These are phyloP conservation scores for Ascoidea tarda DNA, from an alignment of 805 yeast species.

Conservation along the genomic window DNA sequence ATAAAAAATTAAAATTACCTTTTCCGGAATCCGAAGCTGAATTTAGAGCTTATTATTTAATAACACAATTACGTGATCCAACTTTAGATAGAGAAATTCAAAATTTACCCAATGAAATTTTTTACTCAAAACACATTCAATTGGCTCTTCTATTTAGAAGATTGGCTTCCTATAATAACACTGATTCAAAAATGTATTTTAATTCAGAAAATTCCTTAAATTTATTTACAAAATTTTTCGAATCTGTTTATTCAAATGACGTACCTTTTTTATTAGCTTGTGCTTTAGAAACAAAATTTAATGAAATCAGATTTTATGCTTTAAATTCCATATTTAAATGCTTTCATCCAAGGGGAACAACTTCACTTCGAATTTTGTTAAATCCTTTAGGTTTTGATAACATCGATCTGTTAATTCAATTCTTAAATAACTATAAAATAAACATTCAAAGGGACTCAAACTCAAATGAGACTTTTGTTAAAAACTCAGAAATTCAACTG, in stretches of 20 bases:
- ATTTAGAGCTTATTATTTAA: slow-evolving; percentile 73
- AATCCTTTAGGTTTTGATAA: slow-evolving; percentile 54
- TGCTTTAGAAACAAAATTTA: slow-evolving; percentile 65
- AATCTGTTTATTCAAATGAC: slow-evolving; percentile 29
- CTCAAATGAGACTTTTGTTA: slow-evolving; percentile 24
- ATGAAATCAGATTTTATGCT: slow-evolving; percentile 65
- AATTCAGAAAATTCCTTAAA: slow-evolving; percentile 45
- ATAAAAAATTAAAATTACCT: slow-evolving; percentile 34
- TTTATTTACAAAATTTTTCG: slow-evolving; percentile 51
- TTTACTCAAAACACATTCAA: slow-evolving; percentile 44
- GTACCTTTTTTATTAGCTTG: slow-evolving; percentile 63
- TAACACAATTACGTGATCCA: slow-evolving; percentile 72
- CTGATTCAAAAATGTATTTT: slow-evolving; percentile 37
- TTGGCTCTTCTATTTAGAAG: slow-evolving; percentile 60
- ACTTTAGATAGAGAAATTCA: slow-evolving; percentile 72
- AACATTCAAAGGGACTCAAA: slow-evolving; percentile 21
- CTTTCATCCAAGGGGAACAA: slow-evolving; percentile 57
- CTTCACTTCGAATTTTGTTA: slow-evolving; percentile 33
- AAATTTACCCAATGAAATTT: slow-evolving; percentile 42
- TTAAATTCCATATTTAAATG: slow-evolving; percentile 51
- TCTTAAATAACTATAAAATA: slow-evolving; percentile 53
- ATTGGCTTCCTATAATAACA: slow-evolving; percentile 47
- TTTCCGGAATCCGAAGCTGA: slow-evolving; percentile 78
- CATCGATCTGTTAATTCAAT: slow-evolving; percentile 33
- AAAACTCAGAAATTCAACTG: slow-evolving; percentile 24